Conservation (phyloP, 176 grass and related monocot species). For the Oryza longistaminata region DNA sequence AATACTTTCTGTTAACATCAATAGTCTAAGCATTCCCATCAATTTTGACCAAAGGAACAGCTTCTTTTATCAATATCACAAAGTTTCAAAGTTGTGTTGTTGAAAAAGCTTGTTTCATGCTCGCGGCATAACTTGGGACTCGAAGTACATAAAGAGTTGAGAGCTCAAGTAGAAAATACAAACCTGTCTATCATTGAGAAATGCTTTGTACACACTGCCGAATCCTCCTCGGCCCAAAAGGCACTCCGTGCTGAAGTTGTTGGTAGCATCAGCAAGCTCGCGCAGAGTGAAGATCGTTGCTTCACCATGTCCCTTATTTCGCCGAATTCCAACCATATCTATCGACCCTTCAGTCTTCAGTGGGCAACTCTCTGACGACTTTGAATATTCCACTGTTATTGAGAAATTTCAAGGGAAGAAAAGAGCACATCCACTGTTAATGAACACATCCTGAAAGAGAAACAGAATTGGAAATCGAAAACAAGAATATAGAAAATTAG, state of each 20-base stretch:
- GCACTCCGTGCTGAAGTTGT: constrained; percentile 55
- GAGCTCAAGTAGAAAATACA: constrained; percentile 9
- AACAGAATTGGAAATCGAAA: background rate
- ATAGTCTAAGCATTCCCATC: background rate
- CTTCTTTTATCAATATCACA: background rate
- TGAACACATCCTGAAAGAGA: background rate
- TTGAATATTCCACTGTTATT: constrained; percentile 23
- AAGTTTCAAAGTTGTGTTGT: background rate
- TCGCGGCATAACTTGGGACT: background rate
- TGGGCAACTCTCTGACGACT: constrained; percentile 42
- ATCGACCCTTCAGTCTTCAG: constrained; percentile 22
- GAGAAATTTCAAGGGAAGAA: constrained; percentile 21
- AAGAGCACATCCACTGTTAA: background rate
- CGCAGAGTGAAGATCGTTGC: constrained; percentile 52
- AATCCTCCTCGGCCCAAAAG: constrained; percentile 71
- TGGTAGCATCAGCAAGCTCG: constrained; percentile 63
- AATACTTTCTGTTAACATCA: background rate
- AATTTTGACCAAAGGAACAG: background rate
- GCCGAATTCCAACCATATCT: constrained; percentile 15
- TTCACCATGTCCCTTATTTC: constrained; percentile 23
- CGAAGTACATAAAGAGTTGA: background rate
- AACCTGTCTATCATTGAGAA: constrained; percentile 55
- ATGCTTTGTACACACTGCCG: constrained; percentile 65
- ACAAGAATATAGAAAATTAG: background rate
- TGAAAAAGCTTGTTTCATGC: background rate